These are phyloP conservation scores for Phytophthora chlamydospora DNA, from an alignment of 352 stramenopile species.

Conservation along the genomic window DNA sequence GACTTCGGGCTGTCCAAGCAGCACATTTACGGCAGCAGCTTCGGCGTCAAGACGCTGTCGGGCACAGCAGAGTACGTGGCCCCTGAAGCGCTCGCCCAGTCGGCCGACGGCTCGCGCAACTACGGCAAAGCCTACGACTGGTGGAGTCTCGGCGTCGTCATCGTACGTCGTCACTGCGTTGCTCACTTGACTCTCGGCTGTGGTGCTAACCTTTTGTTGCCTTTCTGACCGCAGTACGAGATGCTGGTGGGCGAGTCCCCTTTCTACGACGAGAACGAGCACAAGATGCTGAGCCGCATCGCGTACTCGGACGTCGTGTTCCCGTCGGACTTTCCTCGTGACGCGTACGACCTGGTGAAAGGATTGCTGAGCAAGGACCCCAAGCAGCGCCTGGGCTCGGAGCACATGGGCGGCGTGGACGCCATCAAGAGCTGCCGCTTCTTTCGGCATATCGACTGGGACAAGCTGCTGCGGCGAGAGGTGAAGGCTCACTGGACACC, in stretches of 20 bases:
- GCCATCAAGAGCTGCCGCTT: slow-evolving; percentile 78
- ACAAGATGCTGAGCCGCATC: slow-evolving; percentile 89
- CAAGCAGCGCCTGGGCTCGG: slow-evolving; percentile 68
- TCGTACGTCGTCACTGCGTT: slow-evolving; percentile 56
- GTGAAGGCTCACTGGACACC: slow-evolving; percentile 83
- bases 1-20: slow-evolving; percentile 91
- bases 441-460: slow-evolving; percentile 81
- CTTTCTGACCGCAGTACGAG: slow-evolving; percentile 68
- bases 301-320: slow-evolving; percentile 81
- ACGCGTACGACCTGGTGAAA: slow-evolving; percentile 78
- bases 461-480: slow-evolving; percentile 70
- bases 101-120: slow-evolving; percentile 76
- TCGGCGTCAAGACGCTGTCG: slow-evolving; percentile 87
- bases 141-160: slow-evolving; percentile 88
- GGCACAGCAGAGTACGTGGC: slow-evolving; percentile 89
- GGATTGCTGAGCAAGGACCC: slow-evolving; percentile 81
- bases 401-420: slow-evolving; percentile 66
- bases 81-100: slow-evolving; percentile 83
- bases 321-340: slow-evolving; percentile 72
- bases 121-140: slow-evolving; percentile 92
- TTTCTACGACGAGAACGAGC: slow-evolving; percentile 91
- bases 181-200: background rate
- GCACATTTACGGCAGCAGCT: slow-evolving; percentile 87
- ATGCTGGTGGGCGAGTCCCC: slow-evolving; percentile 88
- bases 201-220: slow-evolving; percentile 12